Conservation (phyloP, 2,329 filamentous ascomycete genomes). For the Penicillium vulpinum region DNA sequence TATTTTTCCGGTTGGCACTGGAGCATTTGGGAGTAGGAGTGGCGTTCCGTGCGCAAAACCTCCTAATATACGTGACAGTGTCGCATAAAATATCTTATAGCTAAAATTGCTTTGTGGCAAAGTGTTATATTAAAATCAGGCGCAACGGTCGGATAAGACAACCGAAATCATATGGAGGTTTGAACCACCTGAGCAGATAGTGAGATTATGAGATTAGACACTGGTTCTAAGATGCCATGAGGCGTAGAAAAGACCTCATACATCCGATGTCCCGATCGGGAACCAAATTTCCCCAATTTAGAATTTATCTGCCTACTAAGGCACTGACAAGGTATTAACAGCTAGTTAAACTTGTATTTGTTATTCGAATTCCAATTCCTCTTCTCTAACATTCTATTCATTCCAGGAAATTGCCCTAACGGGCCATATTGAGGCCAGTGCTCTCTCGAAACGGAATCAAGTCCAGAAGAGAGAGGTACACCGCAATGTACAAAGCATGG, state of each 20-base stretch:
- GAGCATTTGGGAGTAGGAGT: neutral
- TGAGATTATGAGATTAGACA: neutral
- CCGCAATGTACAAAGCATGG: conserved; percentile 2
- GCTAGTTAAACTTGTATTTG: neutral
- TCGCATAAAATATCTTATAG: too few species aligned
- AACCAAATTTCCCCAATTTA: neutral
- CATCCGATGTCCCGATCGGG: too few species aligned
- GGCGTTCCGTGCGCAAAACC: conserved; percentile 1
- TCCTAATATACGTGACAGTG: neutral
- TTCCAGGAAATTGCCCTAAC: neutral
- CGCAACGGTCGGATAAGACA: neutral
- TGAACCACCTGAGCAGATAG: too few species aligned
- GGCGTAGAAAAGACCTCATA: neutral
- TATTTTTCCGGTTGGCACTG: neutral
- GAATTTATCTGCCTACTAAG: neutral
- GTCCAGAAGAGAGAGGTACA: conserved; percentile 3
- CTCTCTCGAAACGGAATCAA: neutral
- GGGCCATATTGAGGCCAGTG: conserved; percentile 8
- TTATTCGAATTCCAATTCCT: neutral
- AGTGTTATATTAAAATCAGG: neutral
- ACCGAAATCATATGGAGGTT: too few species aligned
- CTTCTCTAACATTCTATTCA: neutral
- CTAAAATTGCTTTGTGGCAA: neutral
- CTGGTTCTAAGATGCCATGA: neutral
- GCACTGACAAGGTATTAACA: neutral